Base-by-base conservation (phyloP, 2,329 filamentous ascomycete species). In the Fusarium sp. region DNA sequence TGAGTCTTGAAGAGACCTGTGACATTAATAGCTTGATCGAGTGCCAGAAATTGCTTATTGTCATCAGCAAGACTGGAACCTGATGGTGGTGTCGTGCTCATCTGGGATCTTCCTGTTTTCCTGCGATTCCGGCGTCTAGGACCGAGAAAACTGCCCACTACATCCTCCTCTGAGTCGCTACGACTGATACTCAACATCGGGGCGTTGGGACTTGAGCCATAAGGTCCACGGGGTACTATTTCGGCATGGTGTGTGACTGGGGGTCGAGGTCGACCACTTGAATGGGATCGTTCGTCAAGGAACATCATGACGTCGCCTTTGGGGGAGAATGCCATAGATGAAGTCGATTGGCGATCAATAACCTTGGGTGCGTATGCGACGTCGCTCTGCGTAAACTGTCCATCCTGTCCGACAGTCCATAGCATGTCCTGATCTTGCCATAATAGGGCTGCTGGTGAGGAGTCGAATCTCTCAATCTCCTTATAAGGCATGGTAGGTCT, bases 401-500 rank as follows among this genome's bases (percentile, higher is more conserved):
- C 87, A 67, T 91, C 89, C 25, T 83, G 84, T 3, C 89, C 89
- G 9, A 85, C 89, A 2, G 88, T 89, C 89, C 89, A 92, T 1
- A 92, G 78, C 46, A 90, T 82, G 67, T 91, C 89, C 64, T 88
- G 85, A 65, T 89, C 85, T 58, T 87, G 87, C 89, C 90, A 92
- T 9, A 90, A 77, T 18, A 91, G 76, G 3, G 84, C 84, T 11
- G 83, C 84, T 2, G 89, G 89, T 4, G 88, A 85, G 28, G 76
- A 82, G 23, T 87, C 84, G 67, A 90, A 91, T 41, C 85, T 80
- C 62, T 89, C 86, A 48, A 91, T 84, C 70, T 90, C 87, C 68
- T 90, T 90, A 74, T 89, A 91, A 0, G 89, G 89, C 82, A 91
- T 85, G 3, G 88, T 87, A 2, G 89, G 88, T 31, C 90, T 83